A percentile compares a stretch with the other conserved stretches of the same genome.
These are phyloP conservation scores for Arachis hypogaea DNA, from an alignment of 306 rosid genomes.

Conservation along the genomic window DNA sequence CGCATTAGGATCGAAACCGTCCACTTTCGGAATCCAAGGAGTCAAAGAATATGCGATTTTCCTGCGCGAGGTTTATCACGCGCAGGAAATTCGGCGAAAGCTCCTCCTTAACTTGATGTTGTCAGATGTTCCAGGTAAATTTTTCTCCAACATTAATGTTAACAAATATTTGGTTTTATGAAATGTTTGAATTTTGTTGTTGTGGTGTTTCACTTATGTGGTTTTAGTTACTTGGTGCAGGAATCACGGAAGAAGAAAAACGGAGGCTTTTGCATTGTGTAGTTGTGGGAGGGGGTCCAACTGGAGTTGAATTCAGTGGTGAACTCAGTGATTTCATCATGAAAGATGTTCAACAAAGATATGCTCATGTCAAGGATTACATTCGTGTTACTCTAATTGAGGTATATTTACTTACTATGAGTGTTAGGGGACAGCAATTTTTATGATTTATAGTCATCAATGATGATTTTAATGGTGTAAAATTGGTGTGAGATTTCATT, in stretches of 20 bases:
- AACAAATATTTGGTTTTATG: not conserved
- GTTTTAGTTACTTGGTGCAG: slow-evolving; percentile 47
- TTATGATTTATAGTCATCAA: no score
- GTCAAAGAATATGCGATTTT: slow-evolving; percentile 74
- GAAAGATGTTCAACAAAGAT: slow-evolving; percentile 73
- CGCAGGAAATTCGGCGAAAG: slow-evolving; percentile 88
- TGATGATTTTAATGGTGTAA: no score
- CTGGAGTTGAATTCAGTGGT: slow-evolving; percentile 92
- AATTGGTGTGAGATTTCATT: no score
- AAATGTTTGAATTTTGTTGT: not conserved
- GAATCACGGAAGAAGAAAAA: slow-evolving; percentile 72
- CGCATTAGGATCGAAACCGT: slow-evolving; percentile 70
- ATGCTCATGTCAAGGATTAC: slow-evolving; percentile 77
- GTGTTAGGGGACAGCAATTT: no score
- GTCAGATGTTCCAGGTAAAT: slow-evolving; percentile 73
- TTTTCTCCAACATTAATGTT: not conserved
- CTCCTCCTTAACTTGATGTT: slow-evolving; percentile 78
- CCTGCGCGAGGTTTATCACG: slow-evolving; percentile 82
- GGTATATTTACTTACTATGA: slow-evolving; percentile 44
- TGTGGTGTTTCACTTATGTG: not conserved
- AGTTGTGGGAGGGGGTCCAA: slow-evolving; percentile 94
- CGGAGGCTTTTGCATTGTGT: slow-evolving; percentile 81
- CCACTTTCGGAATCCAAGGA: slow-evolving; percentile 79
- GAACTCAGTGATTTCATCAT: slow-evolving; percentile 88
- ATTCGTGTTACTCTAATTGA: slow-evolving; percentile 79